These are phyloP conservation scores for Fusarium subglutinans DNA, from an alignment of 2,329 filamentous ascomycete species.

Conservation along the genomic window DNA sequence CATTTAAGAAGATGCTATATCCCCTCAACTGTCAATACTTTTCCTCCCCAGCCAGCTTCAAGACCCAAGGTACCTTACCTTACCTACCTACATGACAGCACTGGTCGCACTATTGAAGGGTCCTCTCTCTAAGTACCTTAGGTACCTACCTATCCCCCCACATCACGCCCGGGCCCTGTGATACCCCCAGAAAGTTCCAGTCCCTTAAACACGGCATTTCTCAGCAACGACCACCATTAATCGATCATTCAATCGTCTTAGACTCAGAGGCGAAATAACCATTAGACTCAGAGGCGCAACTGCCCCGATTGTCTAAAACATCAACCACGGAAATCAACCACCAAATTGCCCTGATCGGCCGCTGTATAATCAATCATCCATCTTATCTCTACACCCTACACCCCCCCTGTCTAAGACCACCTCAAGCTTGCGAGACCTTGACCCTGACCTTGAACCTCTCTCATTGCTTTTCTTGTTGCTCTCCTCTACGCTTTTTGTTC, in stretches of 20 bases:
- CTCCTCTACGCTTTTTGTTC: neutral
- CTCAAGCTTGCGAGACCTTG: neutral
- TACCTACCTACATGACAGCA: neutral
- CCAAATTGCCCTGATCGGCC: neutral
- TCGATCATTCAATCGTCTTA: neutral
- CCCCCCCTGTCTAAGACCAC: neutral
- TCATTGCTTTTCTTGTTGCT: slow-evolving; percentile 22
- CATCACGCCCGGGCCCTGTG: neutral
- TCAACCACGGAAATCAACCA: neutral
- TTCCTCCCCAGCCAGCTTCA: neutral
- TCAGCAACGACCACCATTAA: slow-evolving; percentile 13
- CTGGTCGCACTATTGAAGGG: slow-evolving; percentile 15
- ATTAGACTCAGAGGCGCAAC: neutral
- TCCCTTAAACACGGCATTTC: slow-evolving; percentile 17
- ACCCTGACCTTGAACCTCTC: neutral
- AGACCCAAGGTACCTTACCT: neutral
- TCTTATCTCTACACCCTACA: slow-evolving; percentile 5
- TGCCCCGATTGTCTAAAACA: slow-evolving; percentile 13
- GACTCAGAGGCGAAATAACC: neutral
- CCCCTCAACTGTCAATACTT: neutral
- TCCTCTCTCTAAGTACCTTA: neutral
- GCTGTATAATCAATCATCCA: neutral
- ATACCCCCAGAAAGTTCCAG: slow-evolving; percentile 15
- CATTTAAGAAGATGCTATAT: slow-evolving; percentile 26
- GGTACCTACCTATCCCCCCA: neutral